A percentile compares a stretch with the other conserved stretches of the same genome.
Evolutionary conservation across 208 protist species (phyloP).

Genomic region (Leishmania gerbilli): DNA sequence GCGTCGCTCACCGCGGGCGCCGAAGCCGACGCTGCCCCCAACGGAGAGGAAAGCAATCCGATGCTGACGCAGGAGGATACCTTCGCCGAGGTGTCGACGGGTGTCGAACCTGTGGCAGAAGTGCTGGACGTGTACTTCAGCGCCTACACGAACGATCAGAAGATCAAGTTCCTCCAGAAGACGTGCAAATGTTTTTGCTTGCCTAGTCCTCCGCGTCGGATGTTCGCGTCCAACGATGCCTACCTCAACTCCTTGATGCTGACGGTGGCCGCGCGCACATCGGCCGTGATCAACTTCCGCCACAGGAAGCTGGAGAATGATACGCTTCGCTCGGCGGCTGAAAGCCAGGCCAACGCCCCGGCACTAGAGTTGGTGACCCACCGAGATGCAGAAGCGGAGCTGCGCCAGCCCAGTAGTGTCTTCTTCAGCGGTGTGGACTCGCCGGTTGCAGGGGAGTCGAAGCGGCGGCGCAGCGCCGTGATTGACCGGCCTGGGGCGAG

Average conservation of each 20-base stretch:
- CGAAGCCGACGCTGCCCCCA: not conserved
- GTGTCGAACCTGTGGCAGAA: constrained; percentile 8
- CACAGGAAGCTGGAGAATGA: constrained; percentile 8
- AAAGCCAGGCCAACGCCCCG: not conserved
- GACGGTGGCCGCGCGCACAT: constrained; percentile 25
- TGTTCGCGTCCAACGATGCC: constrained; percentile 22
- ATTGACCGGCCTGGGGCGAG: not conserved
- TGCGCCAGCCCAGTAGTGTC: not conserved
- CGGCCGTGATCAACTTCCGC: constrained; percentile 34
- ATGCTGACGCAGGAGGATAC: not conserved
- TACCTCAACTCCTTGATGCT: constrained; percentile 25
- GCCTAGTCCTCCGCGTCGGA: constrained; percentile 6
- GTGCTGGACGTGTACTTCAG: constrained; percentile 39
- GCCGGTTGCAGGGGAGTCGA: not conserved
- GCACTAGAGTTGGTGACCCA: not conserved
- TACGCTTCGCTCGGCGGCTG: not conserved
- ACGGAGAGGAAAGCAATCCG: not conserved
- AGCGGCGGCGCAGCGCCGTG: not conserved
- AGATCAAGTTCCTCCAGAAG: constrained; percentile 32
- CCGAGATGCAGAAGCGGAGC: not conserved
- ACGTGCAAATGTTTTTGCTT: constrained; percentile 36
- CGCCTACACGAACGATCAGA: constrained; percentile 20
- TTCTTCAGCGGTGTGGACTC: constrained; percentile 12
- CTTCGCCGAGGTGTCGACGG: not conserved
- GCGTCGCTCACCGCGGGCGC: constrained; percentile 5